Evolutionary conservation across 75 land plant species (phyloP), one percentile per base, ranked within the genome.

Genomic region (Pseudotsuga menziesii): DNA sequence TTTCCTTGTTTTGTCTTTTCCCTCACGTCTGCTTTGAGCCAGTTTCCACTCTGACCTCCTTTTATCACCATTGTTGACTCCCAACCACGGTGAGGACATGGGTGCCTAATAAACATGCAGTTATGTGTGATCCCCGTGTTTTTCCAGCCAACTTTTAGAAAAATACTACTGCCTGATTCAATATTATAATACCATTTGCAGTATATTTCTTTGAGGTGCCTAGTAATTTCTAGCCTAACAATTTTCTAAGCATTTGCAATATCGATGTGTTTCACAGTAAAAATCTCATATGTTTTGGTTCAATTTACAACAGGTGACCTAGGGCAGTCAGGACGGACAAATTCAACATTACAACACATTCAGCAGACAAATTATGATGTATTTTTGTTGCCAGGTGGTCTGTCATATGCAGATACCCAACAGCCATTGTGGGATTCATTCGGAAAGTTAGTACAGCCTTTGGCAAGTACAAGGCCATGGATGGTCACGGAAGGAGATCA

Each of bases 401-500:
- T 89, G 13, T 84, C 90, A 20, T 87, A 84, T 74, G 90, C 90
- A 14, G 86, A 89, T 67, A 78, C 70, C 56, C 75, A 81, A 52
- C 90, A 89, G 72, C 90, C 87, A 5, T 27, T 60, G 15, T 89
- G 90, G 90, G 90, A 89, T 73, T 77, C 90, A 11, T 89, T 83
- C 58, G 90, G 90, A 15, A 76, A 32, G 36, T 64, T 89, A 32
- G 83, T 89, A 14, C 75, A 78, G 61, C 90, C 90, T n/a, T 62
- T 78, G 26, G 90, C 90, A 22, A 88, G 87, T 69, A 22, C 80
- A 8, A 77, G 81, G 56, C 90, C 90, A 41, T 83, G 85, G 86
- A 87, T 89, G 90, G 86, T 89, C 59, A 89, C 90, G 1, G 78
- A 87, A 59, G 90, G 90, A 61, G 82, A 89, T 58, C 89, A 83